A percentile compares a stretch with the other conserved stretches of the same genome.
Evolutionary conservation across 441 rosid species (phyloP).

Genomic region (Rhodomyrtus psidioides): DNA sequence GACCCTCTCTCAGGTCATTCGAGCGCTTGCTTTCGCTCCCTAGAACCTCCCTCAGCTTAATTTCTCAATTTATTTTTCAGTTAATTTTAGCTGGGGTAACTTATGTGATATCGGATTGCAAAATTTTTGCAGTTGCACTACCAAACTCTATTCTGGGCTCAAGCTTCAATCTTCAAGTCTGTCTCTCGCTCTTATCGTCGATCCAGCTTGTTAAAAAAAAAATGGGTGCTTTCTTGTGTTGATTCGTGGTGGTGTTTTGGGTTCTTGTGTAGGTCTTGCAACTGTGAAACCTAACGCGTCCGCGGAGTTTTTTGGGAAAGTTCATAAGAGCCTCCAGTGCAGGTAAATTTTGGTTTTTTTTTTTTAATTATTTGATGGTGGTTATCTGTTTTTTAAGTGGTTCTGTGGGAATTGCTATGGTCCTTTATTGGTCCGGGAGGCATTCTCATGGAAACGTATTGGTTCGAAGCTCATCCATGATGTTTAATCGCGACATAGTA

Average conservation of each 20-base stretch:
- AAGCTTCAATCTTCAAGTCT: constrained; percentile 63
- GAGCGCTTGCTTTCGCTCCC: not conserved
- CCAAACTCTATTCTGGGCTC: constrained; percentile 65
- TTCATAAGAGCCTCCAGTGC: constrained; percentile 55
- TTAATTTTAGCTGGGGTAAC: not conserved
- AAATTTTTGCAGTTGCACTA: constrained; percentile 33
- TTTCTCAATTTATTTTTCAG: not conserved
- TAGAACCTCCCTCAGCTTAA: not conserved
- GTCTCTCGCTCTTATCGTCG: constrained; percentile 12
- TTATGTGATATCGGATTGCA: not conserved
- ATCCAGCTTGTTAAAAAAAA: not conserved
- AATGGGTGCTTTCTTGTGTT: not conserved
- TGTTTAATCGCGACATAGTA: not conserved
- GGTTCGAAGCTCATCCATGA: not conserved
- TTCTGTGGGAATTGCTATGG: not conserved
- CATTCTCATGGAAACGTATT: not conserved
- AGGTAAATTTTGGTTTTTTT: constrained; percentile 28
- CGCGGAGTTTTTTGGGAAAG: constrained; percentile 61
- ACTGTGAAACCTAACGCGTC: constrained; percentile 46
- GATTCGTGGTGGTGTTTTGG: not conserved
- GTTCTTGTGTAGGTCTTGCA: constrained; percentile 29
- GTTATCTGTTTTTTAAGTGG: not conserved
- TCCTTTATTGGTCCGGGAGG: not conserved
- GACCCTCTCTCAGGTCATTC: constrained; percentile 46
- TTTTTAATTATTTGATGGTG: not conserved